Evolutionary conservation across 2,329 filamentous ascomycete genomes (phyloP).

Genomic region (Pseudogymnoascus sp.): DNA sequence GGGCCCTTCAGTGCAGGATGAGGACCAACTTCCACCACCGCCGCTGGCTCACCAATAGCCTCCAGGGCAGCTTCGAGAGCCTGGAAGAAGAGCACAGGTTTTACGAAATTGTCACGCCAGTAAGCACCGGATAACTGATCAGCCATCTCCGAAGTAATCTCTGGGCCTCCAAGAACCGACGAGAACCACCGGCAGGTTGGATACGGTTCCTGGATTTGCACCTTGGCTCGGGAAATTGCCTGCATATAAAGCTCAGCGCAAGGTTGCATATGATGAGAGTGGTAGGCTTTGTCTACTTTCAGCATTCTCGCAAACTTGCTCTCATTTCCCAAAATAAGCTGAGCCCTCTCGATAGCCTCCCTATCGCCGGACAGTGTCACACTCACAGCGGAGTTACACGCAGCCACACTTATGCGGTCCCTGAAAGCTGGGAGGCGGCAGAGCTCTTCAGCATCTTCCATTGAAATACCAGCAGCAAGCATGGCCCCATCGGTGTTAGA

Average conservation of each 20-base stretch:
- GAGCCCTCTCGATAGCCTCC: conserved; percentile 10
- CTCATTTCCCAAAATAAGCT: conserved; percentile 13
- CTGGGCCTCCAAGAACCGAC: conserved; percentile 11
- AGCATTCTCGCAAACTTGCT: conserved; percentile 16
- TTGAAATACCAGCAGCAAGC: conserved; percentile 40
- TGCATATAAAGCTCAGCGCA: conserved; percentile 16
- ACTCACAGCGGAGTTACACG: conserved; percentile 23
- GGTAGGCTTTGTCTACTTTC: conserved; percentile 22
- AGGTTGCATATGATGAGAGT: conserved; percentile 29
- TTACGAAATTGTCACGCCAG: conserved; percentile 36
- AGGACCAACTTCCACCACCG: conserved; percentile 23
- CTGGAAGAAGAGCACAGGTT: conserved; percentile 34
- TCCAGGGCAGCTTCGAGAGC: conserved; percentile 25
- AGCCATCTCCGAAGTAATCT: neutral
- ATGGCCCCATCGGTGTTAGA: conserved; percentile 36
- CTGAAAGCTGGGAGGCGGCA: neutral
- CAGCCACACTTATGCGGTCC: conserved; percentile 25
- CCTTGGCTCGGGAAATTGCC: conserved; percentile 11
- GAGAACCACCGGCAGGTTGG: conserved; percentile 10
- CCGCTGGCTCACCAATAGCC: conserved; percentile 14
- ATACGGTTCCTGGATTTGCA: neutral
- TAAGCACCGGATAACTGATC: conserved; percentile 28
- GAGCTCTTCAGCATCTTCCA: conserved; percentile 14
- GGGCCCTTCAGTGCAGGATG: conserved; percentile 31
- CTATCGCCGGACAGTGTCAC: conserved; percentile 22